phyloP scores from a whole-genome alignment of 1,139 yeast genomes.

The Pichia sp. region DNA sequence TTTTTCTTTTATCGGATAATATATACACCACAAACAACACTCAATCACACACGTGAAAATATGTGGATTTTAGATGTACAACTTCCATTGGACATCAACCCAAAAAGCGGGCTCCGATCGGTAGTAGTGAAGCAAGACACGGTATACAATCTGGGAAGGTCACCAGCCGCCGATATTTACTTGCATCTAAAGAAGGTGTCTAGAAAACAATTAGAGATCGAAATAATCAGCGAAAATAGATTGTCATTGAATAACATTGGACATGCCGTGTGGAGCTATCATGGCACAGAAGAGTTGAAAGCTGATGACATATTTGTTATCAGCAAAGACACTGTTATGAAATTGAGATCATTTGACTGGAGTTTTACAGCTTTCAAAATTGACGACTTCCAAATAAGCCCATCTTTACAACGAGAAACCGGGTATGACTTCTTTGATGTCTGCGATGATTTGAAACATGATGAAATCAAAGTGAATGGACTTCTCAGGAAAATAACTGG shows the following conservation, averaged over 20 bases:
- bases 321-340: neutral
- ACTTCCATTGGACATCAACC: too few species aligned
- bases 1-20: too few species aligned
- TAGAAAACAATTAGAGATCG: conserved; percentile 7
- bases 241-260: conserved; percentile 7
- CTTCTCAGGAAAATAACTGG: neutral
- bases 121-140: neutral
- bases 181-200: conserved; percentile 12
- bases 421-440: neutral
- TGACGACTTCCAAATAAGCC: neutral
- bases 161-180: conserved; percentile 4
- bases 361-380: conserved; percentile 5
- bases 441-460: neutral
- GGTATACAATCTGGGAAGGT: conserved; percentile 9
- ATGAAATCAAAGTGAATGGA: conserved; percentile 6
- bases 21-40: too few species aligned
- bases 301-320: neutral
- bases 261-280: conserved; percentile 9
- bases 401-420: neutral
- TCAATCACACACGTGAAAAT: too few species aligned
- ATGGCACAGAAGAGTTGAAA: neutral
- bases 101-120: conserved; percentile 1
- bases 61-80: conserved; percentile 16
- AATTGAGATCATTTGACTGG: conserved; percentile 10
- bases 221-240: neutral